Evolutionary conservation across 148 eudicot genomes (phyloP).

Genomic region (Chenopodium quinoa): DNA sequence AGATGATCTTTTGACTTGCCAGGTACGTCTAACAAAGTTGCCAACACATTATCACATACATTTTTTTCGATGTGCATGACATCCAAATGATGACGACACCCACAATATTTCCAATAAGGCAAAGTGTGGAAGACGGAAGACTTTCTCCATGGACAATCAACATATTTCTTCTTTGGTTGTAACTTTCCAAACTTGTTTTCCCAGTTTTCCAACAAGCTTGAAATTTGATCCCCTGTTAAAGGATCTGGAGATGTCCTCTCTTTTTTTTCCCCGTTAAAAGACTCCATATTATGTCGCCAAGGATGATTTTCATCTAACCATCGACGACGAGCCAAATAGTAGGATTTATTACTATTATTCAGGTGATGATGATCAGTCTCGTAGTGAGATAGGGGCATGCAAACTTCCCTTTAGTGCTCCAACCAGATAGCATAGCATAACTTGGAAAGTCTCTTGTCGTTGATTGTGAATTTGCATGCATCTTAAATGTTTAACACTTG

Average conservation of each 20-base stretch:
- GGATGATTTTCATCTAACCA: too few species aligned
- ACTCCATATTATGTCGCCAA: too few species aligned
- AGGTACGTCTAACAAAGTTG: background rate
- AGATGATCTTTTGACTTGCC: too few species aligned
- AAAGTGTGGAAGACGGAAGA: background rate
- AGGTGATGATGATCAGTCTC: too few species aligned
- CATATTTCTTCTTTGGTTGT: too few species aligned
- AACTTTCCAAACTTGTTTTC: background rate
- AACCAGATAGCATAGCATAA: too few species aligned
- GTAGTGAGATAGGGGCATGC: too few species aligned
- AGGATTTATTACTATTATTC: too few species aligned
- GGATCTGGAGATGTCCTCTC: background rate
- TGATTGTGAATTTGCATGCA: background rate
- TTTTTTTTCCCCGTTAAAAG: background rate
- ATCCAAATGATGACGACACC: background rate
- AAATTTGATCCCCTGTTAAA: background rate
- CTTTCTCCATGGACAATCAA: background rate
- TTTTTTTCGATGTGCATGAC: constrained; percentile 8
- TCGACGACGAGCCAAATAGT: too few species aligned
- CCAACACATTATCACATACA: constrained; percentile 2
- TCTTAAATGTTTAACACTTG: background rate
- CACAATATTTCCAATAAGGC: background rate
- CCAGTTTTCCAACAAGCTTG: background rate
- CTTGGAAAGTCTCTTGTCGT: background rate
- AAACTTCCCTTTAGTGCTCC: too few species aligned